Base-by-base conservation (phyloP, 2,329 filamentous ascomycete genomes). In the Fusarium sp. region DNA sequence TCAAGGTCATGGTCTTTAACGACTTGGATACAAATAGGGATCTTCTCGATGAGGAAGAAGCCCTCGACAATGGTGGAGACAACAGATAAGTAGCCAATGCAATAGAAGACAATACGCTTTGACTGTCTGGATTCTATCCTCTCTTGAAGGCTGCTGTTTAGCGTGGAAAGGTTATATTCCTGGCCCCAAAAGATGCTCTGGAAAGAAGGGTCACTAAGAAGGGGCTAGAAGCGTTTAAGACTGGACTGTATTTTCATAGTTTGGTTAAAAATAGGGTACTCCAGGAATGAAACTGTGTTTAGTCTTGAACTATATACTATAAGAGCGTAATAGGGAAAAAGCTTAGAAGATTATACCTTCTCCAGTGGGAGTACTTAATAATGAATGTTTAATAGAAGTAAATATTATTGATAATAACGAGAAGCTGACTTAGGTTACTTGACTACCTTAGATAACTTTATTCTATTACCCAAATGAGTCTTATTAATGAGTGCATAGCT, bases 181-280 rank as follows among this genome's bases (percentile, higher is more conserved):
- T 54, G 51, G 19, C 51, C 51, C 32, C 51, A 54, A 42, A 48
- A 42, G 15, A 54, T 54, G 2, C 51, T 54, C 51, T 54, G 42
- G 10, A 54, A 54, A 7, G 48, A 42, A 39, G 51, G 51, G 42
- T 54, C 39, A 23, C 51, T 42, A 8, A 54, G 51, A 30, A 54
- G 38, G 42, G 51, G 51, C 51, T 54, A 42, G 11, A 54, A 30
- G 20, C 32, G 51, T 48, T 54, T 42, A 10, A 54, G 30, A 30
- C 51, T 42, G 23, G 46, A 30, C 55, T 64, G 21, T 40, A 61
- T 34, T 26, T 55, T 36, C 12, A 7, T 49, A 10, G 24, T 26
- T 26, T 26, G 9, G 3, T n/a, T n/a, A n/a, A 49, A 17, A 11
- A 8, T 3, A 4, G 6, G 19, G 7, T 1, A 4, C 17, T 19